Percentiles rank a stretch among this genome's conserved stretches.
Evolutionary conservation across 306 rosid species (phyloP).

Genomic region (Myrica gale): DNA sequence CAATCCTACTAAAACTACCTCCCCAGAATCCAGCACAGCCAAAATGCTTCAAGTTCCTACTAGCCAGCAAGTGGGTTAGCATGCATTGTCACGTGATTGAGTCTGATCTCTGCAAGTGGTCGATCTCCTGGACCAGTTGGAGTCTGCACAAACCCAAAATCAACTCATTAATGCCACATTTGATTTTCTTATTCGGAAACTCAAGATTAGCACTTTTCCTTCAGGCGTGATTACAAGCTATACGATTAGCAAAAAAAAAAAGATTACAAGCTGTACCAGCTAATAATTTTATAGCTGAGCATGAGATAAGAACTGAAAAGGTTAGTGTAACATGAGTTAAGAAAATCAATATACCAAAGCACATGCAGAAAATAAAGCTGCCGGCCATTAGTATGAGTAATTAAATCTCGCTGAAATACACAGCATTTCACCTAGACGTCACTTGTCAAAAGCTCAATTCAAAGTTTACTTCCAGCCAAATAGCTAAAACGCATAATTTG

Average conservation of each 20-base stretch:
- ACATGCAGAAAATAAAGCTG: background rate
- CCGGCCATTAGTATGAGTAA: background rate
- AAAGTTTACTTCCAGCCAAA: slow-evolving; percentile 1
- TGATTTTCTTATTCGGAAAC: background rate
- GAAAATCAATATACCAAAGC: too few species aligned
- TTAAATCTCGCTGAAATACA: background rate
- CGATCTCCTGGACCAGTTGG: slow-evolving; percentile 86
- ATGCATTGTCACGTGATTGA: slow-evolving; percentile 80
- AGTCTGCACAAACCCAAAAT: slow-evolving; percentile 61
- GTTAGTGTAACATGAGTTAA: background rate
- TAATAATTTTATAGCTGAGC: background rate
- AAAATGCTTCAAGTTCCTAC: slow-evolving; percentile 3
- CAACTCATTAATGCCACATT: background rate
- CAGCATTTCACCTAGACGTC: background rate
- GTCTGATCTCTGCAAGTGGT: slow-evolving; percentile 93
- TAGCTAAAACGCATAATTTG: background rate
- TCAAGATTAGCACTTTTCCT: background rate
- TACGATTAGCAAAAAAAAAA: too few species aligned
- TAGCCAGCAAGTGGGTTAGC: slow-evolving; percentile 88
- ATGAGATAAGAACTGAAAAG: background rate
- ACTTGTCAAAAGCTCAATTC: slow-evolving; percentile 1
- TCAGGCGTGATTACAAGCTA: background rate
- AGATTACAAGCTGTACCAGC: background rate
- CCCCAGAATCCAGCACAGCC: background rate
- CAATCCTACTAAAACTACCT: slow-evolving; percentile 1